A percentile compares a stretch with the other conserved stretches of the same genome.
phyloP scores from a whole-genome alignment of 306 rosid species.

The Lathyrus tuberosus region DNA sequence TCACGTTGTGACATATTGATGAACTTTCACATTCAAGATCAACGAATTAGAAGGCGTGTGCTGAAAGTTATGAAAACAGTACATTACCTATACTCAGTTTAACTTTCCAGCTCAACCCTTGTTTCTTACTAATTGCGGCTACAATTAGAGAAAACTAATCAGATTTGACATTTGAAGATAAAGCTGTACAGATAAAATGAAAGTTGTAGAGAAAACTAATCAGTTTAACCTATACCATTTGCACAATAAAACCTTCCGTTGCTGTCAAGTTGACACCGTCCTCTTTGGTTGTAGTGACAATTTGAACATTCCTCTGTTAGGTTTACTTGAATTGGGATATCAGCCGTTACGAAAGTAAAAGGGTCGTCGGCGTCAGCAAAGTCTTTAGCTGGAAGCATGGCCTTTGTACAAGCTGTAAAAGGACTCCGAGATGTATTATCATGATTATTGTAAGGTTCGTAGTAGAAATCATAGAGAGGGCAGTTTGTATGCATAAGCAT shows the following conservation, averaged over 20 bases:
- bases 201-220: conserved; percentile 17
- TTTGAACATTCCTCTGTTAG: conserved; percentile 26
- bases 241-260: conserved; percentile 7
- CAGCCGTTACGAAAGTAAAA: conserved; percentile 32
- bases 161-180: conserved; percentile 8
- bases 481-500: background rate
- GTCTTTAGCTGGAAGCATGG: conserved; percentile 44
- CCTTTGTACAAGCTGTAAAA: conserved; percentile 37
- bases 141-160: conserved; percentile 23
- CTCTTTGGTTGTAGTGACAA: conserved; percentile 26
- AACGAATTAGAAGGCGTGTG: background rate
- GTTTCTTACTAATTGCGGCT: background rate
- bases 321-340: background rate
- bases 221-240: conserved; percentile 41
- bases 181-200: conserved; percentile 1
- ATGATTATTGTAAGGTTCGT: fast-evolving
- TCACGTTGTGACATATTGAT: background rate
- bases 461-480: conserved; percentile 12
- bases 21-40: conserved; percentile 1
- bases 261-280: conserved; percentile 15
- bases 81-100: conserved; percentile 40
- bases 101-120: background rate
- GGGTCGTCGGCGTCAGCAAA: background rate
- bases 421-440: background rate
- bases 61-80: conserved; percentile 23